Percentiles rank a stretch among this genome's conserved stretches.
Conservation (phyloP, 2,329 filamentous ascomycete species). For the Berkeleyomyces rouxiae region DNA sequence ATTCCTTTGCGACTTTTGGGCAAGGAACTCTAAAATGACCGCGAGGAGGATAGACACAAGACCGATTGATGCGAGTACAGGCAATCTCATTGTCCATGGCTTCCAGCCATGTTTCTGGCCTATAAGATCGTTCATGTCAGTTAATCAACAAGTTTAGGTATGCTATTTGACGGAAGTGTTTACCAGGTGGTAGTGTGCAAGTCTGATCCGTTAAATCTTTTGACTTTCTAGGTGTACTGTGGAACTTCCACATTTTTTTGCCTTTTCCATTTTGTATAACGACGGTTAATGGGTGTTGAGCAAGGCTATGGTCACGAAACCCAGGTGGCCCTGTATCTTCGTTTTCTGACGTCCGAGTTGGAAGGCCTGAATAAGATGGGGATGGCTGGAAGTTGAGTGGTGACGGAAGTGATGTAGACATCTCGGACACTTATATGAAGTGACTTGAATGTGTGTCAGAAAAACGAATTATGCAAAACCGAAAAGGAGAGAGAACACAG, state of each 20-base stretch:
- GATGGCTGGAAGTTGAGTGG: background rate
- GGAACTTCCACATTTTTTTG: background rate
- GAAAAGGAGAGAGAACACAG: too few relatives aligned
- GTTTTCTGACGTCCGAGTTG: background rate
- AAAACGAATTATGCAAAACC: background rate
- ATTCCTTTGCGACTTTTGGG: slow-evolving; percentile 23
- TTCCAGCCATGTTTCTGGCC: slow-evolving; percentile 12
- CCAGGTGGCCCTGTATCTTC: background rate
- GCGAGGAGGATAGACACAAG: slow-evolving; percentile 25
- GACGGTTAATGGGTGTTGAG: background rate
- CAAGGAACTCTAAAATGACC: slow-evolving; percentile 28
- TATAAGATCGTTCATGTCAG: background rate
- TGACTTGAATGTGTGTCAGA: background rate
- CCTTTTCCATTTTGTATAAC: background rate
- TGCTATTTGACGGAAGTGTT: slow-evolving; percentile 4
- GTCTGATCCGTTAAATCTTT: background rate
- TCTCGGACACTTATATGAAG: background rate
- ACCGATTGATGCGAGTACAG: slow-evolving; percentile 24
- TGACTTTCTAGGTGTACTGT: background rate
- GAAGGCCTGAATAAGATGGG: background rate
- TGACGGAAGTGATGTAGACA: background rate
- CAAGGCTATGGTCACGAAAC: background rate
- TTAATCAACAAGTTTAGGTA: slow-evolving; percentile 7
- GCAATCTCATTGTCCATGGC: slow-evolving; percentile 12
- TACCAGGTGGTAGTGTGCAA: slow-evolving; percentile 14